A percentile compares a stretch with the other conserved stretches of the same genome.
phyloP scores from a whole-genome alignment of 495 filamentous ascomycete genomes.

The Daldinia decipiens region DNA sequence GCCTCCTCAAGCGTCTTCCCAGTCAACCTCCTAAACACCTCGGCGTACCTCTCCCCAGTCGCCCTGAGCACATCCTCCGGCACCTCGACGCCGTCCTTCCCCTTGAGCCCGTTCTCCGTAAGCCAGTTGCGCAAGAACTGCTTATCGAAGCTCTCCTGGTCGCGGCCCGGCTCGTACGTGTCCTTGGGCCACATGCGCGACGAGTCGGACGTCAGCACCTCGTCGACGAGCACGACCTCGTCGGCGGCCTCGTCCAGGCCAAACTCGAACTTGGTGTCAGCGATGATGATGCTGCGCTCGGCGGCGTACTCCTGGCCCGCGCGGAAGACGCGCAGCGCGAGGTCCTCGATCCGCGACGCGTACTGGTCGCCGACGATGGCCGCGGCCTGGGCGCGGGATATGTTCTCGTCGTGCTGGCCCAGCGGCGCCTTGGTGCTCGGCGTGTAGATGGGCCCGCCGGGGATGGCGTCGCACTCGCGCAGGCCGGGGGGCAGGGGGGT shows the following conservation, averaged over 20 bases:
- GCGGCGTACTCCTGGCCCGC: slow-evolving; percentile 77
- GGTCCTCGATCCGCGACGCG: slow-evolving; percentile 76
- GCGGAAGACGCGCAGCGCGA: slow-evolving; percentile 78
- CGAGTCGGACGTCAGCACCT: slow-evolving; percentile 86
- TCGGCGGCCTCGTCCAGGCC: slow-evolving; percentile 78
- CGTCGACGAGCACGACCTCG: slow-evolving; percentile 86
- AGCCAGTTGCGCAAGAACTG: slow-evolving; percentile 92
- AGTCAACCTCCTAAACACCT: slow-evolving; percentile 56
- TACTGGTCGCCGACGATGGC: slow-evolving; percentile 77
- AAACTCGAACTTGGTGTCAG: slow-evolving; percentile 64
- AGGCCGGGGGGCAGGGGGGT: slow-evolving; percentile 74
- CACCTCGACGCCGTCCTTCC: slow-evolving; percentile 72
- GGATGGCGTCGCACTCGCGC: slow-evolving; percentile 76
- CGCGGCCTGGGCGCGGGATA: slow-evolving; percentile 71
- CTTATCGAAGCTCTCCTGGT: slow-evolving; percentile 89
- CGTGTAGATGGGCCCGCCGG: slow-evolving; percentile 80
- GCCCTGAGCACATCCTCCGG: slow-evolving; percentile 70
- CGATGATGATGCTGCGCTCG: slow-evolving; percentile 89
- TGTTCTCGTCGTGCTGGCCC: slow-evolving; percentile 91
- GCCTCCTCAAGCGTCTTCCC: slow-evolving; percentile 57
- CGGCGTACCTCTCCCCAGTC: slow-evolving; percentile 65
- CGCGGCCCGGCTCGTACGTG: slow-evolving; percentile 72
- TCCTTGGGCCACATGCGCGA: slow-evolving; percentile 89
- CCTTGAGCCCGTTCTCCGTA: slow-evolving; percentile 73
- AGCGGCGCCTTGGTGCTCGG: slow-evolving; percentile 89